phyloP scores from a whole-genome alignment of 352 stramenopile genomes.

The Globisporangium alternatum region DNA sequence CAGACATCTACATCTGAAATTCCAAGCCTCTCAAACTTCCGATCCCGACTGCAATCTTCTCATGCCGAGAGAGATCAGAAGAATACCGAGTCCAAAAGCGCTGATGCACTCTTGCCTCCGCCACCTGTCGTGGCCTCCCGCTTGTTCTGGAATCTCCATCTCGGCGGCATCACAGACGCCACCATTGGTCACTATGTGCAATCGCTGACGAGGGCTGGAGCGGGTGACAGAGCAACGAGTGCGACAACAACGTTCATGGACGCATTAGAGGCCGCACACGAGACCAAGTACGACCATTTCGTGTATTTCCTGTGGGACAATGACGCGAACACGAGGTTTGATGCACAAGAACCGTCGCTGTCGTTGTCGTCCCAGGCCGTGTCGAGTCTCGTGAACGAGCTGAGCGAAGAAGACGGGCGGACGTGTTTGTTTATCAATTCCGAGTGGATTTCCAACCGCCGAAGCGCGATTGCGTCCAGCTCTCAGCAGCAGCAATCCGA shows the following conservation, averaged over 20 bases:
- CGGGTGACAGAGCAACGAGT: constrained; percentile 18
- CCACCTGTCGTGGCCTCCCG: constrained; percentile 17
- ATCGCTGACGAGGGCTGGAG: constrained; percentile 10
- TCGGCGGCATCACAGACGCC: constrained; percentile 18
- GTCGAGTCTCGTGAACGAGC: constrained; percentile 17
- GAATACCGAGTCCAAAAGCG: background rate
- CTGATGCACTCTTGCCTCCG: background rate
- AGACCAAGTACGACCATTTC: constrained; percentile 45
- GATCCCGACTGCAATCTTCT: background rate
- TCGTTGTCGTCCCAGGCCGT: background rate
- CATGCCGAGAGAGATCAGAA: background rate
- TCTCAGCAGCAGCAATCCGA: constrained; percentile 7
- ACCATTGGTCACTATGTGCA: background rate
- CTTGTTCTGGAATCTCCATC: constrained; percentile 60
- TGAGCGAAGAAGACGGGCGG: constrained; percentile 35
- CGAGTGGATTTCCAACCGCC: background rate
- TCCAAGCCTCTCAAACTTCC: constrained; percentile 3
- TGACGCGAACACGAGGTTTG: constrained; percentile 17
- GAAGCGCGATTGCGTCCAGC: background rate
- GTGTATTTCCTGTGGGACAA: constrained; percentile 43
- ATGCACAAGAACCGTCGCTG: background rate
- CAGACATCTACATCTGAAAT: background rate
- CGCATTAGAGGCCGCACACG: constrained; percentile 33
- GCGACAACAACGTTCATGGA: constrained; percentile 28
- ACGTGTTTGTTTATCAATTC: constrained; percentile 33